Conservation (phyloP, 495 filamentous ascomycete genomes). For the Tuber melanosporum region DNA sequence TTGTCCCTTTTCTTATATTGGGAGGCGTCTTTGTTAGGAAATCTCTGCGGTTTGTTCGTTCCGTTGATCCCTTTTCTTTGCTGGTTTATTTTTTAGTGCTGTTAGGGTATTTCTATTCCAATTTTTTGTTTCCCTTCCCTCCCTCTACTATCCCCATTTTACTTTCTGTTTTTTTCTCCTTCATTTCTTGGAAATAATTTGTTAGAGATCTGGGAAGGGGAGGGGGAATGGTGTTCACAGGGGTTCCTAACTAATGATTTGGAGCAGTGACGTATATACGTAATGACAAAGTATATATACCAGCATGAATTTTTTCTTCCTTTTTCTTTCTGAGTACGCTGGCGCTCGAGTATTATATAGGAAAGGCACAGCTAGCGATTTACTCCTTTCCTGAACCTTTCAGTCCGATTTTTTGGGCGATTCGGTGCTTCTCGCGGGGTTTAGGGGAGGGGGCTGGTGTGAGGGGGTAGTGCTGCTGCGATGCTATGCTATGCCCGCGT, state of each 20-base stretch:
- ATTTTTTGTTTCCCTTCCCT: constrained; percentile 7
- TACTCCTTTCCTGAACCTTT: not conserved
- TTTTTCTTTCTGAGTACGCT: not conserved
- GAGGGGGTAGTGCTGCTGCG: not conserved
- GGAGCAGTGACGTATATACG: constrained; percentile 2
- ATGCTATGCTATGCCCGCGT: not conserved
- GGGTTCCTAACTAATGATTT: constrained; percentile 1
- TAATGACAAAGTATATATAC: constrained; percentile 5
- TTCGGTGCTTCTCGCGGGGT: not conserved
- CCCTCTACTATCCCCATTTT: constrained; percentile 6
- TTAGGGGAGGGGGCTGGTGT: not conserved
- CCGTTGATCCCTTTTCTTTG: constrained; percentile 9
- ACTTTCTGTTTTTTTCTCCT: constrained; percentile 11
- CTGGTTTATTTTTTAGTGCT: constrained; percentile 4
- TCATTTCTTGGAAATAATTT: constrained; percentile 5
- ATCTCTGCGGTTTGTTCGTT: constrained; percentile 16
- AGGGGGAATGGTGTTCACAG: not conserved
- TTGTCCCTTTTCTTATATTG: constrained; percentile 7
- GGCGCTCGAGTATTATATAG: not conserved
- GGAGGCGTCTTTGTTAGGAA: constrained; percentile 11
- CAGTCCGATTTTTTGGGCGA: not conserved
- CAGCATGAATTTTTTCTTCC: not conserved
- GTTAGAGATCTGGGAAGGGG: not conserved
- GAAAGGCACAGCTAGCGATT: not conserved
- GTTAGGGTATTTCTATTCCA: constrained; percentile 7